Evolutionary conservation across 192 early-diverging fungal genomes (phyloP).

Genomic region (Podila epicladia): DNA sequence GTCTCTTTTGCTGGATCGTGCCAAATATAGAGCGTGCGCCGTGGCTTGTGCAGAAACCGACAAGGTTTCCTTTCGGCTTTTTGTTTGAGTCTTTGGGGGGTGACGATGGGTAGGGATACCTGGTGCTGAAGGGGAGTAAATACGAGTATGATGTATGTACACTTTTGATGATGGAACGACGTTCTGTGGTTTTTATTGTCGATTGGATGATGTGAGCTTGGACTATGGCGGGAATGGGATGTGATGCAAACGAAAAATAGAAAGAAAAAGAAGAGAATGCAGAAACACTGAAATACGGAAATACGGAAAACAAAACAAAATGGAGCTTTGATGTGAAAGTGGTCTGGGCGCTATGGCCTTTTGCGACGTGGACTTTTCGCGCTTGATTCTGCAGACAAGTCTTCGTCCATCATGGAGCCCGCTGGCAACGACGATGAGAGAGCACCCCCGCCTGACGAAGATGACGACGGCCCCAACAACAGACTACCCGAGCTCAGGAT

Average conservation of each 20-base stretch:
- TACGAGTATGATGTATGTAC: too few species aligned
- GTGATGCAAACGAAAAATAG: neutral
- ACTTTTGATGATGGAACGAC: too few species aligned
- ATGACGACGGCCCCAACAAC: neutral
- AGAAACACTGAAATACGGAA: neutral
- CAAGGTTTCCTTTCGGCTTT: too few species aligned
- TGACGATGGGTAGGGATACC: too few species aligned
- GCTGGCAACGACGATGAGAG: neutral
- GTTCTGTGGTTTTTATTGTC: too few species aligned
- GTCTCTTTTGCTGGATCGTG: too few species aligned
- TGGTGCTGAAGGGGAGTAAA: too few species aligned
- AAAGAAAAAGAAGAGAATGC: neutral
- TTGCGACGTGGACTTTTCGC: neutral
- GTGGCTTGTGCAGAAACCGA: too few species aligned
- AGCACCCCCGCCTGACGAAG: neutral
- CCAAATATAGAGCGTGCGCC: too few species aligned
- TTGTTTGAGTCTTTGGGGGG: too few species aligned
- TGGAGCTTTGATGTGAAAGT: neutral
- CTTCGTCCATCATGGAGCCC: neutral
- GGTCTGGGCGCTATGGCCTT: neutral
- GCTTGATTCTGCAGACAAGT: neutral
- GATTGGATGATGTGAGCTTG: too few species aligned
- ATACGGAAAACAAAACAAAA: neutral
- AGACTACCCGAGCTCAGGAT: neutral
- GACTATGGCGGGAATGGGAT: too few species aligned